These are phyloP conservation scores for Spatholobus suberectus DNA, from an alignment of 306 rosid genomes.

Conservation along the genomic window DNA sequence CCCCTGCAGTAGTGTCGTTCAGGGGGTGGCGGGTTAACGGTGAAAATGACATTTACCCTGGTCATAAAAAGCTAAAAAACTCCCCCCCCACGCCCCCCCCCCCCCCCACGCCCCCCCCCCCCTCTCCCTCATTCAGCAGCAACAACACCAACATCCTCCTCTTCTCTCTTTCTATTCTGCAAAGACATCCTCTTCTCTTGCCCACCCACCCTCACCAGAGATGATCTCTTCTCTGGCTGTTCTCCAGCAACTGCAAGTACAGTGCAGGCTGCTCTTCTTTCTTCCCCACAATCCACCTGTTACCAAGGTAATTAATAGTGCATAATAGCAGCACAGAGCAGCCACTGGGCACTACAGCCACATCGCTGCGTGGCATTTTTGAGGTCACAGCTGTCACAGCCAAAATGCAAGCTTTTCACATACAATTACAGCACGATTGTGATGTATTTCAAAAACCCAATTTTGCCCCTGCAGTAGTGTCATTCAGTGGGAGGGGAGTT, in stretches of 20 bases:
- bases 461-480: background rate
- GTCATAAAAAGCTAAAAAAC: too few species aligned
- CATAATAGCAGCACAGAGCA: too few species aligned
- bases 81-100: too few species aligned
- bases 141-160: too few species aligned
- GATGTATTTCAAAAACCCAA: background rate
- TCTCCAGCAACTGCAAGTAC: background rate
- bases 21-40: background rate
- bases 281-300: too few species aligned
- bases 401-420: background rate
- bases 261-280: background rate
- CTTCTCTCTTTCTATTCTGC: background rate
- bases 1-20: background rate
- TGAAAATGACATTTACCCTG: background rate
- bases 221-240: background rate
- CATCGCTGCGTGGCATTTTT: too few species aligned
- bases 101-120: too few species aligned
- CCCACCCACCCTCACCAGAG: background rate
- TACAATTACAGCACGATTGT: background rate
- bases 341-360: too few species aligned
- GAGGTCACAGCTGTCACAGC: too few species aligned
- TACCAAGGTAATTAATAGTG: background rate
- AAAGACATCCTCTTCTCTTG: background rate
- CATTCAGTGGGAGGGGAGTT: background rate
- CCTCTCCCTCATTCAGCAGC: too few species aligned